Evolutionary conservation across 2,329 filamentous ascomycete genomes (phyloP).

Genomic region (Ophiognomonia clavigignenti-juglandacearum): DNA sequence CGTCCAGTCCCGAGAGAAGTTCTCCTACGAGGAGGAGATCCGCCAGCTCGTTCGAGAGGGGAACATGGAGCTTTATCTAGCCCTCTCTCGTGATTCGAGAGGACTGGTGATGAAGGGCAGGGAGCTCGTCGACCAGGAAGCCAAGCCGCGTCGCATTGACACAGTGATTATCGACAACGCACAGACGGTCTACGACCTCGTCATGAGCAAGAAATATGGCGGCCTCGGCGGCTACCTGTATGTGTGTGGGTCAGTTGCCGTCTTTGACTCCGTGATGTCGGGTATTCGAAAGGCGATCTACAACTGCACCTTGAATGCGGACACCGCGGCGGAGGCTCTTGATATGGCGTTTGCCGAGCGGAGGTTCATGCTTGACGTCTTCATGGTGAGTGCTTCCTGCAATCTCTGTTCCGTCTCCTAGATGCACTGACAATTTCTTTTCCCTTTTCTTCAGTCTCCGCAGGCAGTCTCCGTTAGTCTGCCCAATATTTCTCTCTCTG

Average conservation of each 20-base stretch:
- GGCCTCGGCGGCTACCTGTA: slow-evolving; percentile 44
- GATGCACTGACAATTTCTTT: no score
- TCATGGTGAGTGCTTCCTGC: no score
- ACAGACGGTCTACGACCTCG: slow-evolving; percentile 44
- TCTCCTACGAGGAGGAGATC: slow-evolving; percentile 45
- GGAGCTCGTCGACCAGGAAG: slow-evolving; percentile 45
- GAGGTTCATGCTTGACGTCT: slow-evolving; percentile 52
- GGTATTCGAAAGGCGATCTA: slow-evolving; percentile 53
- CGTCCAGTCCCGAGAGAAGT: slow-evolving; percentile 47
- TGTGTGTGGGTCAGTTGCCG: slow-evolving; percentile 43
- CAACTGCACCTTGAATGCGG: slow-evolving; percentile 46
- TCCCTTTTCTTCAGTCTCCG: no score
- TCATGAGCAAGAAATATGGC: slow-evolving; percentile 53
- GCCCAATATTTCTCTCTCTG: slow-evolving; percentile 44
- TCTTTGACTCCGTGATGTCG: slow-evolving; percentile 50
- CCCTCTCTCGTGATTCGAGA: slow-evolving; percentile 45
- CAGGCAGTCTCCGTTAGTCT: slow-evolving; percentile 45
- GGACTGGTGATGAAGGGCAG: slow-evolving; percentile 32
- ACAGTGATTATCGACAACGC: slow-evolving; percentile 46
- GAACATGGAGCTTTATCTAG: slow-evolving; percentile 47
- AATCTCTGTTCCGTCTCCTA: no score
- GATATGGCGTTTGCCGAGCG: slow-evolving; percentile 50
- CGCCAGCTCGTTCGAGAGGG: slow-evolving; percentile 40
- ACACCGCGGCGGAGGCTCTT: slow-evolving; percentile 44
- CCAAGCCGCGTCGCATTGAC: slow-evolving; percentile 48